Conservation (phyloP, 306 rosid genomes). For the Prinsepia uniflora region DNA sequence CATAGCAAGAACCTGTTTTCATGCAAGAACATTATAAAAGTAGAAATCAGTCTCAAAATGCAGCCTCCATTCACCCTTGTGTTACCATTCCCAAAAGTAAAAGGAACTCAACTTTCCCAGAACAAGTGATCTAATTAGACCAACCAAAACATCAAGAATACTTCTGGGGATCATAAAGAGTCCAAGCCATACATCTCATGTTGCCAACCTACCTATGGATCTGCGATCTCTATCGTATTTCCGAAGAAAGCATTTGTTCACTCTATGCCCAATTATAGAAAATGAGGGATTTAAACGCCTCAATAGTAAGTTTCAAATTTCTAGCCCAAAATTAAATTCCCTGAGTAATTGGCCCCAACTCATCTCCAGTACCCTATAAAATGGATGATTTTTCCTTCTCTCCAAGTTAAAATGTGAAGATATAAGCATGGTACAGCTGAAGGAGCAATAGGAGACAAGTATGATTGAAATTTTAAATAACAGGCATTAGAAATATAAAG, state of each 20-base stretch:
- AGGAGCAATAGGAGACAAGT: not conserved
- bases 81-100: not conserved
- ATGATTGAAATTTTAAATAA: not conserved
- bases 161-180: not conserved
- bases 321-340: not conserved
- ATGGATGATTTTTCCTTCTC: not conserved
- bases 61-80: not conserved
- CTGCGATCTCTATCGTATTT: not conserved
- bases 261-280: not conserved
- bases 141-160: not conserved
- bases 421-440: not conserved
- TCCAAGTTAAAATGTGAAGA: not conserved
- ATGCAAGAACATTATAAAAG: constrained; percentile 9
- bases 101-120: not conserved
- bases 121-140: not conserved
- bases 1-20: constrained; percentile 58
- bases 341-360: not conserved
- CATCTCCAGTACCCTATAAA: not conserved
- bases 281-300: not conserved
- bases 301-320: not conserved
- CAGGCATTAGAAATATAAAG: not conserved
- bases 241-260: not conserved
- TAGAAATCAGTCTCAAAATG: not conserved
- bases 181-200: not conserved
- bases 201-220: not conserved